Conservation (phyloP, 257 asterid species). For the Plantago elongata region DNA sequence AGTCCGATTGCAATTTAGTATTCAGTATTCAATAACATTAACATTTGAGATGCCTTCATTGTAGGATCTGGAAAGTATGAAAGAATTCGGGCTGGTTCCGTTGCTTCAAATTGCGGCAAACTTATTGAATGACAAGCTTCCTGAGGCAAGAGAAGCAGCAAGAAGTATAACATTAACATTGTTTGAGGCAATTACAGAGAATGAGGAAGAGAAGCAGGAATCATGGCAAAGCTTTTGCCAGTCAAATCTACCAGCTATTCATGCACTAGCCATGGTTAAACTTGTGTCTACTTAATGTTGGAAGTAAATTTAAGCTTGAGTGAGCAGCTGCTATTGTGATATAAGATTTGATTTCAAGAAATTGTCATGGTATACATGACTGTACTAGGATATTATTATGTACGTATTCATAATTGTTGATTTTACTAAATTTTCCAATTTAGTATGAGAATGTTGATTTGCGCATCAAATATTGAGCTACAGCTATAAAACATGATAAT, state of each 20-base stretch:
- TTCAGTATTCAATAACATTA: neutral
- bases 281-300: slow-evolving; percentile 40
- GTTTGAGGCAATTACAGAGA: slow-evolving; percentile 43
- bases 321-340: slow-evolving; percentile 4
- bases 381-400: neutral
- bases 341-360: slow-evolving; percentile 22
- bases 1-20: neutral
- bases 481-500: no score
- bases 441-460: neutral
- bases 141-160: slow-evolving; percentile 94
- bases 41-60: neutral
- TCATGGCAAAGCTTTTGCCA: slow-evolving; percentile 88
- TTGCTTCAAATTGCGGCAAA: slow-evolving; percentile 52
- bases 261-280: slow-evolving; percentile 73
- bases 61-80: slow-evolving; percentile 67
- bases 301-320: slow-evolving; percentile 4
- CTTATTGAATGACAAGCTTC: slow-evolving; percentile 76
- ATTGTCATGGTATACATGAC: slow-evolving; percentile 28
- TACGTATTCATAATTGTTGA: neutral
- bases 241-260: slow-evolving; percentile 63
- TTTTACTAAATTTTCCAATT: neutral
- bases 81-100: slow-evolving; percentile 52
- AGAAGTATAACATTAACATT: slow-evolving; percentile 43
- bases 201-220: slow-evolving; percentile 62
- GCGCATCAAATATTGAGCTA: no score